Evolutionary conservation across 2,329 filamentous ascomycete species (phyloP), one percentile per base, ranked within the genome.

Genomic region (Phyllosticta citribraziliensis): DNA sequence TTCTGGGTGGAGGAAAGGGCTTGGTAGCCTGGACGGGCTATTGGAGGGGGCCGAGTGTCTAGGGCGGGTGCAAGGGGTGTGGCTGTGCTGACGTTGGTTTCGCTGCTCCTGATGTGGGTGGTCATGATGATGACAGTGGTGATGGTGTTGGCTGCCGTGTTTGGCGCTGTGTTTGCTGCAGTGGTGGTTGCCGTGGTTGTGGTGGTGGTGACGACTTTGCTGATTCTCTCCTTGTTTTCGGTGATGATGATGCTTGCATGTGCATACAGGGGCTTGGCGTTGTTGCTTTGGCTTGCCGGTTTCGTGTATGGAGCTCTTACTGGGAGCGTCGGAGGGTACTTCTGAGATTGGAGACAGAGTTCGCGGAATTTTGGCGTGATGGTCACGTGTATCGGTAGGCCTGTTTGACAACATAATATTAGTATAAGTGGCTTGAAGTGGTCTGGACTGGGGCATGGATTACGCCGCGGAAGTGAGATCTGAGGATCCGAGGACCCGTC

Each of bases 391-490:
- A 20, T 19, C 24, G 51, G 9, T 51, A 56, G 22, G 14, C 22
- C 52, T 52, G 54, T 53, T 61, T 57, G 33, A 61, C 59, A 57
- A 47, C 52, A 50, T 51, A 55, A 57, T 40, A 57, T 61, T 52
- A 61, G 59, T 54, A 57, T 27, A 17, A 47, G 40, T 61, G 55
- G 56, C 59, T 60, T 50, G 55, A 60, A 40, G 55, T 52, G 59
- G 59, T 57, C 59, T 61, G 56, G 59, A 57, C 55, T 53, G 55
- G 54, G 52, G 27, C 47, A 57, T 61, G 52, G 40, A 55, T 56
- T 60, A 56, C 58, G 58, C 19, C 40, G 55, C 59, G 59, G 59
- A 61, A 40, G 54, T 50, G 59, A 61, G 59, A 52, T 61, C 59
- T 61, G 55, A 50, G 59, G 22, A 61, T 55, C 59, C 55, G 59